phyloP scores from a whole-genome alignment of 2,329 filamentous ascomycete species.

The Epicoccum sorghinum region DNA sequence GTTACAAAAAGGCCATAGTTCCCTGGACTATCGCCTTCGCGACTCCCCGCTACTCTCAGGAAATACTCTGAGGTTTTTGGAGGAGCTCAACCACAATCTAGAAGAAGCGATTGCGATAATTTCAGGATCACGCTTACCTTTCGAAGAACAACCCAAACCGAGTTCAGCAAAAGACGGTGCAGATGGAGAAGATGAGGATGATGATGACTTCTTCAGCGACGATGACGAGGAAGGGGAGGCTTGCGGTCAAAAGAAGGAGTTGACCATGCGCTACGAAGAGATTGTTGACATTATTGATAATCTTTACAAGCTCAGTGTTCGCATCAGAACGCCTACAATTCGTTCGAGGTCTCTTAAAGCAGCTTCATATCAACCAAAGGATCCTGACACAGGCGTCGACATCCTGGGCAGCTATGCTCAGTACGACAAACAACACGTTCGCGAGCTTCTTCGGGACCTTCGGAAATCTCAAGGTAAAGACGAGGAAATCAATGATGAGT shows the following conservation, averaged over 20 bases:
- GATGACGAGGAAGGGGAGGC: slow-evolving; percentile 36
- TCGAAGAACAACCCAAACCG: slow-evolving; percentile 35
- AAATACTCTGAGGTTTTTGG: slow-evolving; percentile 42
- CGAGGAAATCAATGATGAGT: slow-evolving; percentile 22
- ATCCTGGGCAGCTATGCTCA: slow-evolving; percentile 39
- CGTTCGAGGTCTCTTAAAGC: slow-evolving; percentile 44
- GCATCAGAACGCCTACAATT: slow-evolving; percentile 44
- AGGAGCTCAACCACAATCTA: slow-evolving; percentile 41
- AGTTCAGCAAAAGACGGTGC: slow-evolving; percentile 8
- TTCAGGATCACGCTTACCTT: slow-evolving; percentile 39
- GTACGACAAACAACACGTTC: slow-evolving; percentile 37
- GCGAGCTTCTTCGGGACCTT: slow-evolving; percentile 37
- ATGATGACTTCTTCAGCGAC: slow-evolving; percentile 36
- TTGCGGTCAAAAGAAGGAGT: slow-evolving; percentile 33
- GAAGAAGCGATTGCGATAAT: slow-evolving; percentile 35
- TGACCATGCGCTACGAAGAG: slow-evolving; percentile 45
- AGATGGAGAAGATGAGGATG: slow-evolving; percentile 26
- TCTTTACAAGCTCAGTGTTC: slow-evolving; percentile 46
- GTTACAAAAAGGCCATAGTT: slow-evolving; percentile 46
- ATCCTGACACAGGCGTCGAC: slow-evolving; percentile 45
- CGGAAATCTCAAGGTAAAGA: slow-evolving; percentile 20
- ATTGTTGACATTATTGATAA: slow-evolving; percentile 47
- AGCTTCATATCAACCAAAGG: slow-evolving; percentile 42
- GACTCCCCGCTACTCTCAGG: slow-evolving; percentile 43
- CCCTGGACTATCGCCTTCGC: slow-evolving; percentile 46